Evolutionary conservation across 495 filamentous ascomycete species (phyloP).

Genomic region (Penicillium taxi): DNA sequence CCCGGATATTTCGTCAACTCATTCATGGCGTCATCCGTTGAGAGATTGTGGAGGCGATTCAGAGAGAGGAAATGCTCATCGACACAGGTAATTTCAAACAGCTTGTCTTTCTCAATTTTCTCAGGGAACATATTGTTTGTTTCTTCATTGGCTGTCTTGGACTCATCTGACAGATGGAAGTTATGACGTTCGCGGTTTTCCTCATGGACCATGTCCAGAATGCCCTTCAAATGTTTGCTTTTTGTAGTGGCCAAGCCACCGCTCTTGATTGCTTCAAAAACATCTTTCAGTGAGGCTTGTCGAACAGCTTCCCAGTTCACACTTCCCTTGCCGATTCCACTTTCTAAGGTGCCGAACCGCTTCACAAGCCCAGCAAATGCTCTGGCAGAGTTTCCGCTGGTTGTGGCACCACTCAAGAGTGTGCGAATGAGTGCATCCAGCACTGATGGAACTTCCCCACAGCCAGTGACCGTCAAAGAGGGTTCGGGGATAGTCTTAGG

Average conservation of each 20-base stretch:
- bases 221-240: constrained; percentile 68
- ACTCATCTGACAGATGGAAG: constrained; percentile 15
- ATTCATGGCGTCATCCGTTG: constrained; percentile 60
- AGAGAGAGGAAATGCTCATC: constrained; percentile 57
- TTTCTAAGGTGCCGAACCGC: constrained; percentile 56
- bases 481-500: constrained; percentile 67
- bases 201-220: constrained; percentile 70
- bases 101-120: constrained; percentile 32
- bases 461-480: constrained; percentile 74
- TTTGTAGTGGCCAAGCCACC: constrained; percentile 65
- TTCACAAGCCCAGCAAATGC: constrained; percentile 66
- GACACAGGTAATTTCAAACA: constrained; percentile 45
- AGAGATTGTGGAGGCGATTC: constrained; percentile 65
- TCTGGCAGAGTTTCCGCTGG: constrained; percentile 53
- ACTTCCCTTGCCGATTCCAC: constrained; percentile 63
- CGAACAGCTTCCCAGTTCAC: constrained; percentile 84
- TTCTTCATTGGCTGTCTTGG: neutral
- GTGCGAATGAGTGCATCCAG: constrained; percentile 85
- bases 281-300: constrained; percentile 48
- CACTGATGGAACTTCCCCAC: constrained; percentile 88
- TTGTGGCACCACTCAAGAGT: constrained; percentile 67
- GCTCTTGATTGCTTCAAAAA: constrained; percentile 63
- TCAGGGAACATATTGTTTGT: constrained; percentile 1
- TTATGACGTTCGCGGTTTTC: constrained; percentile 52
- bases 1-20: constrained; percentile 71